phyloP scores from a whole-genome alignment of 2,329 filamentous ascomycete species.

The Aspergillus terreus region DNA sequence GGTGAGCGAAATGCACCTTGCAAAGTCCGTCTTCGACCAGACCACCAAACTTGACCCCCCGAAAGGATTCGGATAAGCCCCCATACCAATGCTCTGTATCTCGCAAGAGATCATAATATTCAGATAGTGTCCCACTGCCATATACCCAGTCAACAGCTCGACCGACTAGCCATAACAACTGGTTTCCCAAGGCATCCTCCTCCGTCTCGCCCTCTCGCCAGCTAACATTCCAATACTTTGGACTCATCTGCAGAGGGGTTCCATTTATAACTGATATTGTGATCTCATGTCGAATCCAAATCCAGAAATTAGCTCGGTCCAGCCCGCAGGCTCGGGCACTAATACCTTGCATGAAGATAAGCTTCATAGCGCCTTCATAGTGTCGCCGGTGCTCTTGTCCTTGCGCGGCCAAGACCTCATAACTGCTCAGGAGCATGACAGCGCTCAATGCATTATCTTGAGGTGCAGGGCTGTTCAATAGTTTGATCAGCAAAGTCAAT shows the following conservation, averaged over 20 bases:
- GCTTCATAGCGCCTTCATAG: slow-evolving; percentile 1
- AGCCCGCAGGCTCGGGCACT: background rate
- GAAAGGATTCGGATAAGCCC: background rate
- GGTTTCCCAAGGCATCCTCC: background rate
- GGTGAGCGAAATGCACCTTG: background rate
- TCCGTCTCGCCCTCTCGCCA: background rate
- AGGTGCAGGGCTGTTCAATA: too few relatives aligned
- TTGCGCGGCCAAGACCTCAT: background rate
- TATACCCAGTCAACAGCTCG: background rate
- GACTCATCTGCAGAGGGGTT: background rate
- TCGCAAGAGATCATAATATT: background rate
- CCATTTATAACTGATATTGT: background rate
- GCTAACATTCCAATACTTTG: background rate
- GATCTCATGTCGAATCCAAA: slow-evolving; percentile 3
- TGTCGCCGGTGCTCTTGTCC: background rate
- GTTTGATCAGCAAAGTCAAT: too few relatives aligned
- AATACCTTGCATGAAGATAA: background rate
- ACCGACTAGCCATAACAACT: background rate
- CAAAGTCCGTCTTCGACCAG: background rate
- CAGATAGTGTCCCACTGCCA: too few relatives aligned
- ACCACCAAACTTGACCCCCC: background rate
- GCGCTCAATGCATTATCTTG: background rate
- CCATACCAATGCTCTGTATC: background rate
- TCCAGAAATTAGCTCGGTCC: background rate
- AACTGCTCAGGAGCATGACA: background rate